Evolutionary conservation across 768 basidiomycete species (phyloP).

Genomic region (Calocera cornea): DNA sequence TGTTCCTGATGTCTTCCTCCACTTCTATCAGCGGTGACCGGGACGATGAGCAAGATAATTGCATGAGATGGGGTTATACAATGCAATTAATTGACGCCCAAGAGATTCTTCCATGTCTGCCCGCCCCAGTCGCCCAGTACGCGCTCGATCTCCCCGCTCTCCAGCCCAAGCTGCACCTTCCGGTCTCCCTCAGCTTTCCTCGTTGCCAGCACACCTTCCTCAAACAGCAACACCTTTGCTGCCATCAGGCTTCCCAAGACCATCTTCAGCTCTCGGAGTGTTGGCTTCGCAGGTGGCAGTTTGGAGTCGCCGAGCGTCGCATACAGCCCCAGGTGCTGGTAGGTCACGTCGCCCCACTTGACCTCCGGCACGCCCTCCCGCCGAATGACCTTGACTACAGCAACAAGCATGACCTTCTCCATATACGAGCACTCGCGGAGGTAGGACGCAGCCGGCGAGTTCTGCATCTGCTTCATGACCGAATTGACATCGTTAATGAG

Average conservation of each 20-base stretch:
- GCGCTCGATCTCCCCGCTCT: conserved; percentile 71
- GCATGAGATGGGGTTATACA: background rate
- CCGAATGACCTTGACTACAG: conserved; percentile 67
- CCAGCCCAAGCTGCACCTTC: conserved; percentile 67
- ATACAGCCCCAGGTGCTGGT: conserved; percentile 62
- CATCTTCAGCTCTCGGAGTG: conserved; percentile 44
- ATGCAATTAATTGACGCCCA: conserved; percentile 20
- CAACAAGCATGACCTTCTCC: conserved; percentile 75
- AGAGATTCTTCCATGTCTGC: conserved; percentile 24
- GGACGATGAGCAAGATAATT: background rate
- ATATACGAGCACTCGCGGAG: conserved; percentile 72
- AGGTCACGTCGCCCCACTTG: conserved; percentile 63
- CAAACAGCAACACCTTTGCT: conserved; percentile 61
- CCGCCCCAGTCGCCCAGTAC: conserved; percentile 67
- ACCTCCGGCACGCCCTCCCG: conserved; percentile 80
- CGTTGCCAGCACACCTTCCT: conserved; percentile 40
- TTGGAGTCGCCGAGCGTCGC: conserved; percentile 44
- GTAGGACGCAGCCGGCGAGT: conserved; percentile 77
- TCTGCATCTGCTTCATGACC: conserved; percentile 76
- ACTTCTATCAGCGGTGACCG: background rate
- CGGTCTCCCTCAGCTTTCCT: conserved; percentile 52
- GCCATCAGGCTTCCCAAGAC: conserved; percentile 67
- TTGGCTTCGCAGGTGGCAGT: conserved; percentile 48
- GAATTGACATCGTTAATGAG: conserved; percentile 57
- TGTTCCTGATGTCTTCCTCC: background rate